These are phyloP conservation scores for Hypoxylon fuscum DNA, from an alignment of 495 filamentous ascomycete genomes.

Conservation along the genomic window DNA sequence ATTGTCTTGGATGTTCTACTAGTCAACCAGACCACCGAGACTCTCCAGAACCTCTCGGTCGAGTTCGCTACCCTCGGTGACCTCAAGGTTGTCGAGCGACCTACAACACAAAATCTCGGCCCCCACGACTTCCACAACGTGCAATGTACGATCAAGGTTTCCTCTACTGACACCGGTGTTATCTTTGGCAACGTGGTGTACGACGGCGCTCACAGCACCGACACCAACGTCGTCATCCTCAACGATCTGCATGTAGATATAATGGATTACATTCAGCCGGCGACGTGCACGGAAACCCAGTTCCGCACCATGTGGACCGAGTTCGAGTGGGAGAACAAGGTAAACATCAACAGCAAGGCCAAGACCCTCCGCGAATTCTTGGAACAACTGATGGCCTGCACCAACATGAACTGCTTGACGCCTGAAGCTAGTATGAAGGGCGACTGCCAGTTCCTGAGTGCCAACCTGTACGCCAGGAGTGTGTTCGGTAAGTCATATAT, in stretches of 20 bases:
- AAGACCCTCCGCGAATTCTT: slow-evolving; percentile 93
- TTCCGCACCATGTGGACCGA: slow-evolving; percentile 99
- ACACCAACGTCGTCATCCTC: slow-evolving; percentile 96
- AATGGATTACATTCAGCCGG: slow-evolving; percentile 99
- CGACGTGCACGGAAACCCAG: slow-evolving; percentile 94
- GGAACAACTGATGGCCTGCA: slow-evolving; percentile 93
- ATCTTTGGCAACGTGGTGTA: slow-evolving; percentile 99
- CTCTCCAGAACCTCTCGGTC: slow-evolving; percentile 94
- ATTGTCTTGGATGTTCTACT: slow-evolving; percentile 97
- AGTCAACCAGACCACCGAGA: slow-evolving; percentile 97
- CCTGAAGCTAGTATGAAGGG: slow-evolving; percentile 96
- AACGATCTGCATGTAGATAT: slow-evolving; percentile 99
- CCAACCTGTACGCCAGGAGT: slow-evolving; percentile 95
- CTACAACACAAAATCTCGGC: slow-evolving; percentile 92
- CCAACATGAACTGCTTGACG: slow-evolving; percentile 98
- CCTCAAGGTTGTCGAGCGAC: slow-evolving; percentile 96
- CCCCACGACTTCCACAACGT: slow-evolving; percentile 98
- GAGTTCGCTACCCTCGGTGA: slow-evolving; percentile 98
- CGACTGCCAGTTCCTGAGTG: slow-evolving; percentile 97
- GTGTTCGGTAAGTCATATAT: slow-evolving; percentile 88
- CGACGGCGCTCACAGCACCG: slow-evolving; percentile 92
- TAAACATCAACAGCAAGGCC: slow-evolving; percentile 98
- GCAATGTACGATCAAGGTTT: slow-evolving; percentile 99
- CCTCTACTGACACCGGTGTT: slow-evolving; percentile 96
- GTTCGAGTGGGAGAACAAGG: slow-evolving; percentile 99